Evolutionary conservation across 1,284 basidiomycete genomes (phyloP).

Genomic region (Fomitopsis palustris): DNA sequence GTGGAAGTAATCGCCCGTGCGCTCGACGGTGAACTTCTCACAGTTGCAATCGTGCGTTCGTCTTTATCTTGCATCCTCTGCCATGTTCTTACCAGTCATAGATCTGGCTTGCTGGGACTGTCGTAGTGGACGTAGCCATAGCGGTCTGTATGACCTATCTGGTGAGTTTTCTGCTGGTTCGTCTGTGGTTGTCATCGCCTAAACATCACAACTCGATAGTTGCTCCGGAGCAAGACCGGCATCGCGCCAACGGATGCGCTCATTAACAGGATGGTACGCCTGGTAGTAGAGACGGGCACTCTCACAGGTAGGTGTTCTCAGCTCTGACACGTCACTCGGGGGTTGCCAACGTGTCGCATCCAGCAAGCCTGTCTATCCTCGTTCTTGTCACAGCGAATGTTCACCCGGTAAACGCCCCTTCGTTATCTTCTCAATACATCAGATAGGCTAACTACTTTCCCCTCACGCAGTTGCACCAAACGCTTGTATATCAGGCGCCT

Average conservation of each 20-base stretch:
- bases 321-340: background rate
- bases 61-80: background rate
- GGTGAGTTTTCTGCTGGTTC: slow-evolving; percentile 5
- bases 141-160: slow-evolving; percentile 16
- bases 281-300: slow-evolving; percentile 16
- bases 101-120: slow-evolving; percentile 12
- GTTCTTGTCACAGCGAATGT: slow-evolving; percentile 1
- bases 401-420: background rate
- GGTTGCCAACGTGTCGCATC: background rate
- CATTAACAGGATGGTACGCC: slow-evolving; percentile 11
- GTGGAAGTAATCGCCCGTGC: background rate
- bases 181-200: background rate
- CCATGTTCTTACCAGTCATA: background rate
- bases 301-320: slow-evolving; percentile 11
- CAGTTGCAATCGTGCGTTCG: background rate
- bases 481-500: background rate
- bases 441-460: background rate
- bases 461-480: background rate
- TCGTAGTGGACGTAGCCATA: slow-evolving; percentile 16
- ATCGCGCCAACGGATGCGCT: slow-evolving; percentile 10
- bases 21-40: background rate
- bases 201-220: background rate
- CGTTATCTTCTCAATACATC: background rate
- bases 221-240: slow-evolving; percentile 8
- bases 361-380: slow-evolving; percentile 2